phyloP scores from a whole-genome alignment of 169 alveolate species.

The Eimeria sp. region DNA sequence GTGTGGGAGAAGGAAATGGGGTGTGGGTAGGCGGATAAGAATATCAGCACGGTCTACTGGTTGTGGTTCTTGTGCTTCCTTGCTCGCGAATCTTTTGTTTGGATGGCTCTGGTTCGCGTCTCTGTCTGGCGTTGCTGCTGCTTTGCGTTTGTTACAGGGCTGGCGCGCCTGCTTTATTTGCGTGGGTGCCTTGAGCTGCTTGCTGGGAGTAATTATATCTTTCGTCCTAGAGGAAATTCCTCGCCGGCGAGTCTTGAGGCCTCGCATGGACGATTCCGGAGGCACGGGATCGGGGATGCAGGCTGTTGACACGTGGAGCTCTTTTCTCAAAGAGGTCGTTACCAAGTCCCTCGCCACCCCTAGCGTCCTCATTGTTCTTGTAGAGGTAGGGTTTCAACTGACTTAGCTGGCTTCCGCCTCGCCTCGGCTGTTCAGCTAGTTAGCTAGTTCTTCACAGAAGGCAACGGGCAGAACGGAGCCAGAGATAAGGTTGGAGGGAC shows the following conservation, averaged over 20 bases:
- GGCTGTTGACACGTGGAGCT: conserved; percentile 24
- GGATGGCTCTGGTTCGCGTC: neutral
- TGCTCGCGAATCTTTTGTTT: neutral
- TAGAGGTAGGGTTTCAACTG: conserved; percentile 52
- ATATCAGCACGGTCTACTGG: neutral
- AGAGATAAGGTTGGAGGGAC: neutral
- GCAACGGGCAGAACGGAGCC: neutral
- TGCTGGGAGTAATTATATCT: conserved; percentile 88
- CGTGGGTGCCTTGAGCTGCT: conserved; percentile 89
- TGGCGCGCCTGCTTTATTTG: conserved; percentile 91
- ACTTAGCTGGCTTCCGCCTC: neutral
- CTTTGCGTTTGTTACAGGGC: conserved; percentile 43
- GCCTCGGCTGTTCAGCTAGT: neutral
- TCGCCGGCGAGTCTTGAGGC: conserved; percentile 75
- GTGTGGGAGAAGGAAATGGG: neutral
- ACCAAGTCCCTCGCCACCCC: conserved; percentile 77
- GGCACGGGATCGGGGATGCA: conserved; percentile 74
- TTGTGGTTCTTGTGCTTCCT: neutral
- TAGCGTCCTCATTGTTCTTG: conserved; percentile 75
- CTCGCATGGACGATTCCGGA: conserved; percentile 58
- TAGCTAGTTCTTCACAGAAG: neutral
- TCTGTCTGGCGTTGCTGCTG: neutral
- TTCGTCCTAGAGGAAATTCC: conserved; percentile 90
- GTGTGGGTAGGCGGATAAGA: neutral
- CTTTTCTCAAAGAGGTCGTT: conserved; percentile 63